Percentiles rank a stretch among this genome's conserved stretches.
Evolutionary conservation across 129 eudicot genomes (phyloP).

Genomic region (Saposhnikovia divaricata): DNA sequence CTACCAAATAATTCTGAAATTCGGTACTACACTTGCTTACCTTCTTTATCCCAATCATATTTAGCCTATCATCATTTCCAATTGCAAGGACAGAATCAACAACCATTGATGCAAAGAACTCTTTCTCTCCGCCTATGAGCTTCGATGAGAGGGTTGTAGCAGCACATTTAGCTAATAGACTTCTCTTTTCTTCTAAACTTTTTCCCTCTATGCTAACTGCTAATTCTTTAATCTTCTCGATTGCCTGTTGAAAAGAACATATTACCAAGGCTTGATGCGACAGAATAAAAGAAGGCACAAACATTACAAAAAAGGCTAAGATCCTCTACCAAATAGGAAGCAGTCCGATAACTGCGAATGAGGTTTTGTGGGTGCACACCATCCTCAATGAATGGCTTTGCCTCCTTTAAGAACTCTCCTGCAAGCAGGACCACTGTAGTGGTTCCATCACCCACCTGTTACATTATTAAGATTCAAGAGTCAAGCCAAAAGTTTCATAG

Average conservation of each 20-base stretch:
- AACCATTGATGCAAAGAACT: constrained; percentile 91
- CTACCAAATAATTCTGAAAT: background rate
- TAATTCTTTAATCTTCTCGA: constrained; percentile 76
- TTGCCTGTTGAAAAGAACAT: constrained; percentile 34
- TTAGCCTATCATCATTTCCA: constrained; percentile 83
- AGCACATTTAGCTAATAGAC: constrained; percentile 88
- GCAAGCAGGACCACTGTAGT: constrained; percentile 96
- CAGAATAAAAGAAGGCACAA: background rate
- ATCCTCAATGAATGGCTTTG: constrained; percentile 92
- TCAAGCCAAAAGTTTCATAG: background rate
- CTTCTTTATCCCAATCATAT: constrained; percentile 96
- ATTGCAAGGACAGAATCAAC: constrained; percentile 95
- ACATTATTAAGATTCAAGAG: background rate
- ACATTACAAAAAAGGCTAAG: background rate
- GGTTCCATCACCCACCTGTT: constrained; percentile 99
- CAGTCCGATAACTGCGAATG: constrained; percentile 69
- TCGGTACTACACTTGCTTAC: constrained; percentile 21
- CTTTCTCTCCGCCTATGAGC: constrained; percentile 99
- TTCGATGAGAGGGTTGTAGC: constrained; percentile 94
- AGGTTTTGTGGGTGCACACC: constrained; percentile 98
- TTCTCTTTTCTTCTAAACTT: constrained; percentile 83
- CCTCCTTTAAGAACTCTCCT: constrained; percentile 93
- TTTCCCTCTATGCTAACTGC: constrained; percentile 95
- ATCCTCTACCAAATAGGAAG: constrained; percentile 51
- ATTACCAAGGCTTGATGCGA: background rate